Evolutionary conservation across 805 yeast species (phyloP).

Genomic region (Schizosaccharomyces japonicus): DNA sequence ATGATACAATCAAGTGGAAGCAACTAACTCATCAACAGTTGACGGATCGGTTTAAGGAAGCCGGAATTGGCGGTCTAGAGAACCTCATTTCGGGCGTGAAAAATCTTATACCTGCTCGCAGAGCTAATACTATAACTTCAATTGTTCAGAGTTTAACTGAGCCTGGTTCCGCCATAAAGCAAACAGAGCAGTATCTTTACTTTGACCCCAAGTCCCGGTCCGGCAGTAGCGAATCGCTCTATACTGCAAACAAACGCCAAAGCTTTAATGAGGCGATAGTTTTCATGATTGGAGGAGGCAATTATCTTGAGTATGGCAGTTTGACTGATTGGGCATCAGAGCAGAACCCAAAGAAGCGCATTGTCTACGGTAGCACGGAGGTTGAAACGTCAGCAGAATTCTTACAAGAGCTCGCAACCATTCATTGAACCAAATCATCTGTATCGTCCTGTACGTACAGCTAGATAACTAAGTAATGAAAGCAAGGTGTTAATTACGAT

Average conservation of each 20-base stretch:
- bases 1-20: no score
- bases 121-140: slow-evolving; percentile 68
- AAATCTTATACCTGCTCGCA: slow-evolving; percentile 66
- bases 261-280: slow-evolving; percentile 38
- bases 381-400: slow-evolving; percentile 48
- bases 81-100: slow-evolving; percentile 71
- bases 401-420: slow-evolving; percentile 35
- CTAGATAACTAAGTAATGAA: no score
- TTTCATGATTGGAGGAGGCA: slow-evolving; percentile 92
- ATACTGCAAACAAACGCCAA: slow-evolving; percentile 16
- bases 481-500: no score
- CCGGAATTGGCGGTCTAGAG: slow-evolving; percentile 68
- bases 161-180: slow-evolving; percentile 33
- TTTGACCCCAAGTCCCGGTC: slow-evolving; percentile 57
- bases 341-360: slow-evolving; percentile 22
- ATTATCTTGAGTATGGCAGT: slow-evolving; percentile 79
- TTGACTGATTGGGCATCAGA: slow-evolving; percentile 61
- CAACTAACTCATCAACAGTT: neutral
- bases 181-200: slow-evolving; percentile 74
- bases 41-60: slow-evolving; percentile 49
- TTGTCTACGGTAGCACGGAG: slow-evolving; percentile 72
- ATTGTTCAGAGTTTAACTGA: slow-evolving; percentile 82
- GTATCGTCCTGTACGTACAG: no score
- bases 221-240: no score
- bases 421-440: slow-evolving; percentile 14